phyloP scores from a whole-genome alignment of 176 grass and related monocot species.

The Ensete ventricosum region DNA sequence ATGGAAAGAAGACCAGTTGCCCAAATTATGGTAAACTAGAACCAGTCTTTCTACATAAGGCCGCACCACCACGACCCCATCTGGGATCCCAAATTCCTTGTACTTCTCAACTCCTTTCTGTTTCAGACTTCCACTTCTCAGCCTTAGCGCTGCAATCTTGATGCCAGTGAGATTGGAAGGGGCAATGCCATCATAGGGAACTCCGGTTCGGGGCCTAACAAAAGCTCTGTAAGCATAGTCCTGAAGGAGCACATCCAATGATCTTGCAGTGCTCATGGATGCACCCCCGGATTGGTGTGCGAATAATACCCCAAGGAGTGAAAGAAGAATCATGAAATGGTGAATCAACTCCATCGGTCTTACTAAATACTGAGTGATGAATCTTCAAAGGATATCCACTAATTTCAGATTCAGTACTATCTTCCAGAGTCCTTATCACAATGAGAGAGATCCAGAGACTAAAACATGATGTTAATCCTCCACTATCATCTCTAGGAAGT shows the following conservation, averaged over 20 bases:
- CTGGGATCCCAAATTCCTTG: constrained; percentile 52
- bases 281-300: constrained; percentile 19
- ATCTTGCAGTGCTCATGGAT: constrained; percentile 5
- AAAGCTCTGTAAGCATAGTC: constrained; percentile 58
- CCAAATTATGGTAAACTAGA: constrained; percentile 74
- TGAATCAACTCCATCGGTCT: constrained; percentile 24
- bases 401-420: background rate
- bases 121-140: constrained; percentile 75
- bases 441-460: background rate
- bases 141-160: constrained; percentile 45
- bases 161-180: constrained; percentile 57
- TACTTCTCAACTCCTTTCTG: constrained; percentile 32
- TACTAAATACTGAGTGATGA: too few relatives aligned
- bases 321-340: constrained; percentile 16
- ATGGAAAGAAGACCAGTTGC: constrained; percentile 33
- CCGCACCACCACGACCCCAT: constrained; percentile 55
- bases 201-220: constrained; percentile 50
- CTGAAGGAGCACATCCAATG: constrained; percentile 66
- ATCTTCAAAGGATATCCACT: background rate
- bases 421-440: background rate
- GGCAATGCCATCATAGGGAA: constrained; percentile 41
- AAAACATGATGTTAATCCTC: background rate
- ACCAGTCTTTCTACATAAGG: constrained; percentile 64
- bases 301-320: constrained; percentile 20
- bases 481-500: background rate